These are phyloP conservation scores for Oryza brachyantha DNA, from an alignment of 176 grass and related monocot species.

Conservation along the genomic window DNA sequence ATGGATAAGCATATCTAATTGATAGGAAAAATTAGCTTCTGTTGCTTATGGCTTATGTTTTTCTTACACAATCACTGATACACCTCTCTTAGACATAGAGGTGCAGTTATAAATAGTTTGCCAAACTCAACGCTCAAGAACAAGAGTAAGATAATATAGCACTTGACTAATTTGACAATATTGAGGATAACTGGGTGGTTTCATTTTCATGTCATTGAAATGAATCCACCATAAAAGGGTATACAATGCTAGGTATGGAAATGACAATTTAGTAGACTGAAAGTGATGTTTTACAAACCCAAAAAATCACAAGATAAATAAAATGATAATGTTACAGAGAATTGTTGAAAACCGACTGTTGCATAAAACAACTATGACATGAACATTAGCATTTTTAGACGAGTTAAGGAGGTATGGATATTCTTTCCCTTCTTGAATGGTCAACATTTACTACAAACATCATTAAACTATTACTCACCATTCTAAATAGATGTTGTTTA, in stretches of 20 bases:
- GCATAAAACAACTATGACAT: background rate
- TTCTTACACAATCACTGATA: background rate
- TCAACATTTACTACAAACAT: background rate
- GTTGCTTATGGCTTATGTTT: background rate
- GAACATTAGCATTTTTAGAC: background rate
- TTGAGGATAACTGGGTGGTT: background rate
- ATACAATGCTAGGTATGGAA: background rate
- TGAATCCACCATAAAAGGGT: background rate
- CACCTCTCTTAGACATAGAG: background rate
- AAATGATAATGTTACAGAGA: background rate
- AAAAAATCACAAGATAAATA: background rate
- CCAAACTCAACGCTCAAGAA: constrained; percentile 1
- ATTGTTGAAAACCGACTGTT: background rate
- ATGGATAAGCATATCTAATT: constrained; percentile 91
- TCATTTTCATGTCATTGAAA: background rate
- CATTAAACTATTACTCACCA: background rate
- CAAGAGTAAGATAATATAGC: background rate
- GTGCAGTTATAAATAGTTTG: background rate
- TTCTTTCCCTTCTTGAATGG: background rate
- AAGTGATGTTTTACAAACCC: background rate
- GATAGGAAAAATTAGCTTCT: constrained; percentile 12
- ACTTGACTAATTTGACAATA: background rate
- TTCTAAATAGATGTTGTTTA: background rate
- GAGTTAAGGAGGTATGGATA: background rate
- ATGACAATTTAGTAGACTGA: background rate